Evolutionary conservation across 1,284 basidiomycete genomes (phyloP), one percentile per base, ranked within the genome.

Genomic region (Pseudozyma flocculosa): DNA sequence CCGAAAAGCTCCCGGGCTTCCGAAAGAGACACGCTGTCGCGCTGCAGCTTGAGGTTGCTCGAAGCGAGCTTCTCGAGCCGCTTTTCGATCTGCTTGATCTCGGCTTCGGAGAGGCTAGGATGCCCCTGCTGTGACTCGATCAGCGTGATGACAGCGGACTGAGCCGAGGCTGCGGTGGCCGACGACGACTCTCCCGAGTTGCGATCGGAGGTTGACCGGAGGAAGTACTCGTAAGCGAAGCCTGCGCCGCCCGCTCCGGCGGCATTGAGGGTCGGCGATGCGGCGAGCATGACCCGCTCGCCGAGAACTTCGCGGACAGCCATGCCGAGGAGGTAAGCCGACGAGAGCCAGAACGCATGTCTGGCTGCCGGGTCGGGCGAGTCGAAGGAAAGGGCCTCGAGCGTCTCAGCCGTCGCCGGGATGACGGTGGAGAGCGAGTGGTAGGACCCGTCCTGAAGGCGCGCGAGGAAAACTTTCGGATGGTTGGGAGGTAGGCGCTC

Each of bases 291-390:
- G 17, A 37, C 15, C 3, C 22, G 4, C 4, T 18, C 29, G 3
- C 32, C 47, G 17, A 45, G 46, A 9, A 46, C 26, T 14, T 29
- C 32, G 2, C 39, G 21, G 18, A 64, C 23, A 3, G 61, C 61
- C 5, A 32, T 32, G 37, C 23, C 43, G 15, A 61, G 32, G 17
- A 61, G 38, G 26, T 54, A 61, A 10, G 58, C 57, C 2, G 45
- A 22, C 3, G 58, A 57, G 13, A 61, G 45, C 61, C 61, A 65
- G 29, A 61, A 57, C 1, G 58, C 48, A 15, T 52, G 38, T 17
- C 50, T 23, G 2, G 34, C 50, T 2, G 42, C 41, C 17, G 48
- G 32, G 22, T 50, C 19, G n/a, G 29, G 2, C 24, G 50, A 46
- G 24, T 52, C 38, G 24, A 52, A 47, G 41, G 32, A 17, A 17